Conservation (phyloP, 2,329 filamentous ascomycete species). For the Diaporthe longicolla region DNA sequence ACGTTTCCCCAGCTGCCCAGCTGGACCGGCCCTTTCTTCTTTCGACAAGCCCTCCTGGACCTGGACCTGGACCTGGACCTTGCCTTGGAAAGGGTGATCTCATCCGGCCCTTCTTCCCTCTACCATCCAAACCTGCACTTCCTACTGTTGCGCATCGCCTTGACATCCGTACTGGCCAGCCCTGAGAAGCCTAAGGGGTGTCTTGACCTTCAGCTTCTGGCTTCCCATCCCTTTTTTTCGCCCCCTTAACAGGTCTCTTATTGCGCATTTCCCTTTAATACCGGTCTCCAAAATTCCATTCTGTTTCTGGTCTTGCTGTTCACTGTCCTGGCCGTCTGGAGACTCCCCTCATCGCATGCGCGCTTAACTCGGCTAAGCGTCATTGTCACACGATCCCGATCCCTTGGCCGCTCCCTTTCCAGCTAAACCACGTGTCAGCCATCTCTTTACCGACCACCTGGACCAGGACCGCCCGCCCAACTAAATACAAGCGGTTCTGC, state of each 20-base stretch:
- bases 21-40: conserved; percentile 28
- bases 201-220: conserved; percentile 13
- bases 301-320: conserved; percentile 22
- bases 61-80: conserved; percentile 22
- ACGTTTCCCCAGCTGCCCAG: conserved; percentile 32
- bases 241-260: conserved; percentile 31
- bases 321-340: conserved; percentile 19
- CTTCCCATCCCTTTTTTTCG: conserved; percentile 34
- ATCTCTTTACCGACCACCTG: conserved; percentile 35
- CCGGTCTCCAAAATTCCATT: not conserved
- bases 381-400: conserved; percentile 43
- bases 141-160: conserved; percentile 1
- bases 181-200: conserved; percentile 17
- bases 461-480: conserved; percentile 33
- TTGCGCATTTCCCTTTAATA: conserved; percentile 12
- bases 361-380: conserved; percentile 40
- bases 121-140: conserved; percentile 16
- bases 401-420: conserved; percentile 39
- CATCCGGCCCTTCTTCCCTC: conserved; percentile 24
- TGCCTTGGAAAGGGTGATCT: conserved; percentile 31
- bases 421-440: conserved; percentile 38
- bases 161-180: conserved; percentile 8
- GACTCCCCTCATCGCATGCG: conserved; percentile 33
- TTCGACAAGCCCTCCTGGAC: conserved; percentile 35
- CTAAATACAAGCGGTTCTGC: conserved; percentile 35